Evolutionary conservation across 83 land plant species (phyloP).

Genomic region (Larix sibirica): DNA sequence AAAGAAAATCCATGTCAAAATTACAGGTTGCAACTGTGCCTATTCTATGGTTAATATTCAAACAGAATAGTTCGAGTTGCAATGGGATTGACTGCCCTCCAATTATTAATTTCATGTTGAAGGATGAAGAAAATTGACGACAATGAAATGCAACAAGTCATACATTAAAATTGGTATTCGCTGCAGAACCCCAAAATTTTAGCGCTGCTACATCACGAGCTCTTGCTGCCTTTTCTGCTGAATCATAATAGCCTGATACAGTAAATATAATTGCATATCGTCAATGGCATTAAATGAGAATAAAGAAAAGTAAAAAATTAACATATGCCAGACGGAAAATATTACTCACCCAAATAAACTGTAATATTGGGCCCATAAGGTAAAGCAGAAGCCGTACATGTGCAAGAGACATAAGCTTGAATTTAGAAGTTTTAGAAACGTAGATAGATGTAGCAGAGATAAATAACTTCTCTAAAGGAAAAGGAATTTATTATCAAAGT

Average conservation of each 20-base stretch:
- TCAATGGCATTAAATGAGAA: background rate
- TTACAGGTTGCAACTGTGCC: too few species aligned
- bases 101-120: background rate
- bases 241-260: background rate
- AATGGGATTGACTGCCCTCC: too few species aligned
- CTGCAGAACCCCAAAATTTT: background rate
- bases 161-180: background rate
- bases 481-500: background rate
- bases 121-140: background rate
- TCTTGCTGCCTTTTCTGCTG: slow-evolving; percentile 5
- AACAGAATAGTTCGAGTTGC: background rate
- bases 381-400: background rate
- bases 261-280: background rate
- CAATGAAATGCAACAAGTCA: background rate
- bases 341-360: slow-evolving; percentile 10
- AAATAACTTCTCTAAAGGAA: background rate
- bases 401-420: background rate
- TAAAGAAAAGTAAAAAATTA: too few species aligned
- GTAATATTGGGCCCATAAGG: background rate
- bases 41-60: too few species aligned
- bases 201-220: slow-evolving; percentile 7
- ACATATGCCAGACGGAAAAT: background rate
- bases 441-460: background rate
- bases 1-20: too few species aligned
- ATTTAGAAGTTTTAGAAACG: background rate